Conservation (phyloP, 2,329 filamentous ascomycete genomes). For the Diplodia scrobiculata region DNA sequence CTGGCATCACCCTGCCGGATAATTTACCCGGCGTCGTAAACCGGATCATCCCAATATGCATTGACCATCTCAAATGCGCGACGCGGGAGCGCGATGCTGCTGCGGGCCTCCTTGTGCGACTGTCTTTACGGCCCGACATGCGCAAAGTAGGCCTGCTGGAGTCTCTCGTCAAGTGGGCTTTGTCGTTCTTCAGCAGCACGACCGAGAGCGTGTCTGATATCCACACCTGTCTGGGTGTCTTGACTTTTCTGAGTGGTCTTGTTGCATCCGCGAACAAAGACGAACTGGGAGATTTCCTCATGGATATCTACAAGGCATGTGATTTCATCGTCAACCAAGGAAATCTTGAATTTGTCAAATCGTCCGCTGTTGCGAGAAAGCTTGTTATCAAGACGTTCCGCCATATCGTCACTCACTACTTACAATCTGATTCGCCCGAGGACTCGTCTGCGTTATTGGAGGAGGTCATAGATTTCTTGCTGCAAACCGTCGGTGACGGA, state of each 20-base stretch:
- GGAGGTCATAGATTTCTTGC: conserved; percentile 76
- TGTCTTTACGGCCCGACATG: conserved; percentile 87
- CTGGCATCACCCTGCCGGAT: conserved; percentile 59
- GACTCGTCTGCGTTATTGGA: conserved; percentile 60
- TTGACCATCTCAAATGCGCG: conserved; percentile 70
- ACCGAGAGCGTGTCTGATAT: conserved; percentile 54
- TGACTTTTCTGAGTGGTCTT: conserved; percentile 78
- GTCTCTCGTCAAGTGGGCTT: conserved; percentile 69
- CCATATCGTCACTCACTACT: conserved; percentile 67
- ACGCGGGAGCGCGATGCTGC: conserved; percentile 90
- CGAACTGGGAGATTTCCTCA: conserved; percentile 69
- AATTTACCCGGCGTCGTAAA: conserved; percentile 69
- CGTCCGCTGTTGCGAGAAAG: conserved; percentile 79
- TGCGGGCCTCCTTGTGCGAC: conserved; percentile 75
- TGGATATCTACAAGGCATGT: conserved; percentile 66
- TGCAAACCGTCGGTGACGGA: conserved; percentile 78
- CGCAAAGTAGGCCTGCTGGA: conserved; percentile 71
- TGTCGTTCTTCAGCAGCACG: conserved; percentile 60
- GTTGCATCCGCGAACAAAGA: conserved; percentile 71
- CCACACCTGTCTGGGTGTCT: conserved; percentile 75
- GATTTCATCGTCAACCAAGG: conserved; percentile 60
- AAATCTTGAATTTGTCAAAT: conserved; percentile 59
- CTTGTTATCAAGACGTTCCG: conserved; percentile 82
- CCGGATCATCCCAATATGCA: conserved; percentile 69
- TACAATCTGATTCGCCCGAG: conserved; percentile 48